phyloP scores from a whole-genome alignment of 768 basidiomycete genomes.

The Mycena rosella region DNA sequence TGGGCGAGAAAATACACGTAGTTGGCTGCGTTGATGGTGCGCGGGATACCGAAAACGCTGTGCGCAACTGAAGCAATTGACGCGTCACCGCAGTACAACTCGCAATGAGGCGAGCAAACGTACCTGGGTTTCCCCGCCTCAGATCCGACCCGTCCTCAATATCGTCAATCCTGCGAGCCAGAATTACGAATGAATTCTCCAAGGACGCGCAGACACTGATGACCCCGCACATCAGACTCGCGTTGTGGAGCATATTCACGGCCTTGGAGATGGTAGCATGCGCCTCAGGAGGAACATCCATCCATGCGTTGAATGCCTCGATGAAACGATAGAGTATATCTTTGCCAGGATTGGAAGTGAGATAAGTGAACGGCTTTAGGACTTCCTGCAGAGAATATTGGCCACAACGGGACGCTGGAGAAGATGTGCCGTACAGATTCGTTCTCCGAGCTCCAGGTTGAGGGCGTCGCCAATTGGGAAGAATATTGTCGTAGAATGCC shows the following conservation, averaged over 20 bases:
- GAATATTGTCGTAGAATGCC: no score
- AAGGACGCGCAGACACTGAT: neutral
- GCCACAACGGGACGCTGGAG: no score
- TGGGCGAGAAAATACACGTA: conserved; percentile 96
- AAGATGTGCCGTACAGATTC: neutral
- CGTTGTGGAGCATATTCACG: conserved; percentile 94
- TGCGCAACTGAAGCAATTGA: conserved; percentile 85
- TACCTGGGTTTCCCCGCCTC: conserved; percentile 86
- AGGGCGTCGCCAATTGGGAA: no score
- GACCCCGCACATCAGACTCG: conserved; percentile 75
- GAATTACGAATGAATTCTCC: neutral
- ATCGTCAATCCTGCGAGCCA: conserved; percentile 80
- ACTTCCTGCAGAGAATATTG: conserved; percentile 52
- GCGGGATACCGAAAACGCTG: conserved; percentile 95
- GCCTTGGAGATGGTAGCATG: conserved; percentile 80
- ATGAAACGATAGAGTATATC: conserved; percentile 90
- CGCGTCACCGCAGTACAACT: neutral
- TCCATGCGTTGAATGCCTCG: conserved; percentile 93
- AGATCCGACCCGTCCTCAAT: conserved; percentile 93
- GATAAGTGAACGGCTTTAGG: conserved; percentile 90
- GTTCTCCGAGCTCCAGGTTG: neutral
- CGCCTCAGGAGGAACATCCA: conserved; percentile 81
- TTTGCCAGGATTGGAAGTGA: conserved; percentile 88
- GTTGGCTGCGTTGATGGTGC: conserved; percentile 96
- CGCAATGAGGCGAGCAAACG: conserved; percentile 20